Evolutionary conservation across 768 basidiomycete genomes (phyloP), one percentile per base, ranked within the genome.

Genomic region (Amanita pallidorosea): DNA sequence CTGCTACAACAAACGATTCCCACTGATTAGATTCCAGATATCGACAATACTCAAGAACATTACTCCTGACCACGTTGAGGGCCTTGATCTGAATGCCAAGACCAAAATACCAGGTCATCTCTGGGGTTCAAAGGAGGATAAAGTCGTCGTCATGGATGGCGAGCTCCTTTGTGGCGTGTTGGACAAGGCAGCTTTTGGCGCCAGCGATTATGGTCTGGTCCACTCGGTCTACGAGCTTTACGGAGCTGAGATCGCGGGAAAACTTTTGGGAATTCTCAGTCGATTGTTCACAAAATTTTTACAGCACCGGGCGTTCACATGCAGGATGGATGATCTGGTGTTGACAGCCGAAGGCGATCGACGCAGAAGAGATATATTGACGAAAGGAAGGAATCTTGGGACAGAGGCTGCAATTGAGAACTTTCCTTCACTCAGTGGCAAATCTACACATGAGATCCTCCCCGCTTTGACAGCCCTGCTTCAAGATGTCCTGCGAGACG

Each of bases 221-320:
- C 96, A 99, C 66, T 97, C 96, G 0, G 85, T 94, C 15, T 90
- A 94, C 65, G 96, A 99, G 58, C 70, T 99, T 7, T 99, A 97
- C 62, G 94, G 96, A 11, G 75, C 94, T 8, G 85, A 86, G 47
- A 69, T 80, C 18, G 95, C 96, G 4, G 95, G 94, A 47, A 83
- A 83, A 60, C 80, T 99, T 12, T 83, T 99, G 17, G 91, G 94
- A 47, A 82, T 97, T 54, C 80, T 98, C 53, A 89, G 89, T 63
- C 84, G 96, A 49, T 71, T 98, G 29, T 92, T 99, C 68, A 97
- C 96, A 40, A 98, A 96, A 63, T 98, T 89, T 68, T 74, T 99
- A 49, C 95, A 98, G 59, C 89, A 92, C 59, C 87, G 93, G 37
- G 96, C 92, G 0, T 99, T 99, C 69, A 93, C 94, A 2, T 99